A percentile compares a stretch with the other conserved stretches of the same genome.
phyloP scores from a whole-genome alignment of 2,329 filamentous ascomycete genomes.

The Colletotrichum truncatum region DNA sequence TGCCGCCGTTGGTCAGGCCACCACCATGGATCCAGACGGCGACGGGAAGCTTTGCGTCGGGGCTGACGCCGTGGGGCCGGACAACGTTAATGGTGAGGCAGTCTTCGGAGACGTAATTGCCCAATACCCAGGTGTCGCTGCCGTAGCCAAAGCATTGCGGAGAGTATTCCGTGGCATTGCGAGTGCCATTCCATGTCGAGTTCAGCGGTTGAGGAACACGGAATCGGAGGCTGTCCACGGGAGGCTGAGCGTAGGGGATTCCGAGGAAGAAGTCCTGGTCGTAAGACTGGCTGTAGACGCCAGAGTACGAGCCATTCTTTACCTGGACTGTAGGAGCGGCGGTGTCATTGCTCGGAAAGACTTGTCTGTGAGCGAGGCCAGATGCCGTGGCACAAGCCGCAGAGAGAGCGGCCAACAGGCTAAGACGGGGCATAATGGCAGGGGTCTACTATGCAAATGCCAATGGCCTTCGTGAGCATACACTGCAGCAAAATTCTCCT shows the following conservation, averaged over 20 bases:
- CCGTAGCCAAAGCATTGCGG: slow-evolving; percentile 61
- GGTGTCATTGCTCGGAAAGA: slow-evolving; percentile 6
- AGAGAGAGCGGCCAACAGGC: slow-evolving; percentile 13
- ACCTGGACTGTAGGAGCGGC: slow-evolving; percentile 21
- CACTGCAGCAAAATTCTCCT: background rate
- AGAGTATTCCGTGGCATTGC: slow-evolving; percentile 55
- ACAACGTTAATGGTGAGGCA: slow-evolving; percentile 42
- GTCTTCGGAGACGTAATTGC: slow-evolving; percentile 39
- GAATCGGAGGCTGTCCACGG: slow-evolving; percentile 63
- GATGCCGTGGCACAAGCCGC: slow-evolving; percentile 21
- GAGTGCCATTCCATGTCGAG: slow-evolving; percentile 48
- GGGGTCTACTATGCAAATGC: background rate
- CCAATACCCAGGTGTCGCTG: slow-evolving; percentile 39
- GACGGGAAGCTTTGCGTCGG: slow-evolving; percentile 59
- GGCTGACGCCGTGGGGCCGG: slow-evolving; percentile 36
- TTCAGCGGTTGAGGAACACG: slow-evolving; percentile 59
- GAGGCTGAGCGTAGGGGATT: slow-evolving; percentile 65
- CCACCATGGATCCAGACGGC: slow-evolving; percentile 67
- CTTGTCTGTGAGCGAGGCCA: slow-evolving; percentile 19
- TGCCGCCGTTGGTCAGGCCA: slow-evolving; percentile 32
- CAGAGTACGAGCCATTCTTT: slow-evolving; percentile 46
- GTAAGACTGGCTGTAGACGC: slow-evolving; percentile 48
- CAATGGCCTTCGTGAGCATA: slow-evolving; percentile 6
- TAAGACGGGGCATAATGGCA: slow-evolving; percentile 15
- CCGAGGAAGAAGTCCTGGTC: slow-evolving; percentile 62